phyloP scores from a whole-genome alignment of 2,329 filamentous ascomycete species.

The Diplodia scrobiculata region DNA sequence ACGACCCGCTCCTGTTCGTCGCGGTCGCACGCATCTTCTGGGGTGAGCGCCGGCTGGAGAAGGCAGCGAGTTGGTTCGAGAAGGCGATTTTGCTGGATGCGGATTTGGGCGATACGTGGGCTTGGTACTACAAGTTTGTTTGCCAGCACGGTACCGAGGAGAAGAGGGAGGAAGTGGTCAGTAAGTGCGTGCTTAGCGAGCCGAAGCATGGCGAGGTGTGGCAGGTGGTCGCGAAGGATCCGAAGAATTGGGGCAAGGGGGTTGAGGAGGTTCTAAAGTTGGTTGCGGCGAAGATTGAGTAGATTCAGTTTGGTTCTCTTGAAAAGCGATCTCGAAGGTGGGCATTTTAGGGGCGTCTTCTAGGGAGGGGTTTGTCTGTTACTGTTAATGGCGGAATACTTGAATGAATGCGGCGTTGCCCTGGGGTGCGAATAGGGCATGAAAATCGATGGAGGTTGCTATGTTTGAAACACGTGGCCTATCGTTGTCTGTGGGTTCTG shows the following conservation, averaged over 20 bases:
- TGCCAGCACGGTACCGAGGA: constrained; percentile 90
- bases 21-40: constrained; percentile 95
- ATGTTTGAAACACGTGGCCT: background rate
- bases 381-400: background rate
- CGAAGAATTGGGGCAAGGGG: constrained; percentile 72
- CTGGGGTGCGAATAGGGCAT: no score
- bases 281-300: constrained; percentile 63
- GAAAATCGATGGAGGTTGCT: background rate
- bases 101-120: constrained; percentile 91
- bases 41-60: constrained; percentile 87
- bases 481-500: background rate
- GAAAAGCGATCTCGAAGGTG: background rate
- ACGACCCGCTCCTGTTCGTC: constrained; percentile 83
- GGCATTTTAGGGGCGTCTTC: constrained; percentile 2
- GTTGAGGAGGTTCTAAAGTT: constrained; percentile 81
- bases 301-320: background rate
- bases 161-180: constrained; percentile 81
- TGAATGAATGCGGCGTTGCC: no score
- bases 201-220: constrained; percentile 91
- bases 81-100: constrained; percentile 87
- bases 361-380: background rate
- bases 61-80: constrained; percentile 96
- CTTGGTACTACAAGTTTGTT: constrained; percentile 96
- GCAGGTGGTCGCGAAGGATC: constrained; percentile 84
- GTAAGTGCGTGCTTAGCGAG: constrained; percentile 79